These are phyloP conservation scores for Xylaria longipes DNA, from an alignment of 495 filamentous ascomycete species.

Conservation along the genomic window DNA sequence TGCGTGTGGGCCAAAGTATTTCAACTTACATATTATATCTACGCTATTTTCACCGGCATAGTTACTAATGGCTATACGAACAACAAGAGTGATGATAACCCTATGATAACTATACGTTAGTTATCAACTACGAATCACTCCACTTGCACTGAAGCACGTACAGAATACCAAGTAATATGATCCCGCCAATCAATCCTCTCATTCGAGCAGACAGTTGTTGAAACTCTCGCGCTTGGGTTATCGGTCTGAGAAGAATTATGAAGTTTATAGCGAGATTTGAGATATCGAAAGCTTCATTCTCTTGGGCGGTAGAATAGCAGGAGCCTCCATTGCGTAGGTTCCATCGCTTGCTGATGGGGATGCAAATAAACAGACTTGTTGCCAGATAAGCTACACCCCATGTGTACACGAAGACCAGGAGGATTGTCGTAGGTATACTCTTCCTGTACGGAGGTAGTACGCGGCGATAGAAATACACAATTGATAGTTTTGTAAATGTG, in stretches of 20 bases:
- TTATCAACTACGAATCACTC: not conserved
- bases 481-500: not conserved
- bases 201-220: not conserved
- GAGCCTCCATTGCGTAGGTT: not conserved
- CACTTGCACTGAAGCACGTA: not conserved
- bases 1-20: not conserved
- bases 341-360: not conserved
- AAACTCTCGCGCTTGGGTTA: not conserved
- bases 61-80: not conserved
- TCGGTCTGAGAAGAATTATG: not conserved
- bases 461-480: slow-evolving; percentile 1
- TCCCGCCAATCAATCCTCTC: slow-evolving; percentile 1
- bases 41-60: not conserved
- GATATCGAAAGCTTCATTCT: slow-evolving; percentile 2
- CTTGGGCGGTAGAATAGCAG: not conserved
- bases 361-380: not conserved
- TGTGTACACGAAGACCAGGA: not conserved
- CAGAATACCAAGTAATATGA: not conserved
- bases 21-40: not conserved
- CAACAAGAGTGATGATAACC: not conserved
- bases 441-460: not conserved
- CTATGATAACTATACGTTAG: not conserved
- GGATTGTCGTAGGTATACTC: not conserved
- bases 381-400: slow-evolving; percentile 5
- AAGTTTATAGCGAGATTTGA: not conserved